Evolutionary conservation across 2,329 filamentous ascomycete genomes (phyloP).

Genomic region (Pseudogymnoascus sp.): DNA sequence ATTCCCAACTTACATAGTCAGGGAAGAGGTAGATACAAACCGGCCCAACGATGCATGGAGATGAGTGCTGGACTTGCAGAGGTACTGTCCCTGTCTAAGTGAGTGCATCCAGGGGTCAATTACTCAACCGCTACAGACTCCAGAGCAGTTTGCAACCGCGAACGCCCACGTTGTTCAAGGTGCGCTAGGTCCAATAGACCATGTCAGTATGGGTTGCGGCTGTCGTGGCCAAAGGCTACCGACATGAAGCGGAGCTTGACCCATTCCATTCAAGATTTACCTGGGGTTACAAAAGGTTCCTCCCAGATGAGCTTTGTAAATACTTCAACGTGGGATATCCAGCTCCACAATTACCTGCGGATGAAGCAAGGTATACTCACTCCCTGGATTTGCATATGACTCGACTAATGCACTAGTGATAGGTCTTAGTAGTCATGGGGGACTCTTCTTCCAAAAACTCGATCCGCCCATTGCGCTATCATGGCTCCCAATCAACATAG

Average conservation of each 20-base stretch:
- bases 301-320: constrained; percentile 18
- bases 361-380: constrained; percentile 19
- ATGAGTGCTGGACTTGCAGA: constrained; percentile 20
- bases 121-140: constrained; percentile 16
- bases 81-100: constrained; percentile 15
- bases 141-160: constrained; percentile 15
- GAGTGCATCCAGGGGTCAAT: constrained; percentile 8
- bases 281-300: constrained; percentile 15
- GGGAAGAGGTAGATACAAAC: constrained; percentile 7
- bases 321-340: constrained; percentile 20
- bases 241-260: constrained; percentile 19
- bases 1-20: constrained; percentile 11
- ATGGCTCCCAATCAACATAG: constrained; percentile 17
- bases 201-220: constrained; percentile 20
- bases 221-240: constrained; percentile 19
- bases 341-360: constrained; percentile 18
- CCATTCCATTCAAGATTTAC: constrained; percentile 16
- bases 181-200: constrained; percentile 16
- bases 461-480: constrained; percentile 15
- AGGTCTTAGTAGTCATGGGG: constrained; percentile 16
- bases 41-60: constrained; percentile 16
- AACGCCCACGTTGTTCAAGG: constrained; percentile 16
- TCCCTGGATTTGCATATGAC: constrained; percentile 15
- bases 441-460: constrained; percentile 16
- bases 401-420: constrained; percentile 16